A percentile compares a stretch with the other conserved stretches of the same genome.
Evolutionary conservation across 768 basidiomycete genomes (phyloP).

Genomic region (Peribolospora kevripleyi): DNA sequence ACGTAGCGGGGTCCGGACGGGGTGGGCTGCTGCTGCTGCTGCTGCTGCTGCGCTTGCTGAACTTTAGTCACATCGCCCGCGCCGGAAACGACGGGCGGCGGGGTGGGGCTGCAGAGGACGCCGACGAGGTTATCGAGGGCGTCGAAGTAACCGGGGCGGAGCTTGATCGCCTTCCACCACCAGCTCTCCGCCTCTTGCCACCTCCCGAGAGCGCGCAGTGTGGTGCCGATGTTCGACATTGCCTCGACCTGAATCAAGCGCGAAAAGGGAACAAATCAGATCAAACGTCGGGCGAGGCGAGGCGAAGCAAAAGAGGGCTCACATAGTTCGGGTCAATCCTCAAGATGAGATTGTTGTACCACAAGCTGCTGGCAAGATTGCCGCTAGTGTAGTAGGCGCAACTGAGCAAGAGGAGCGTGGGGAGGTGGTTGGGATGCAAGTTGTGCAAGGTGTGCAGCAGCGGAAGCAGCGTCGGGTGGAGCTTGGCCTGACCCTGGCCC

Average conservation of each 20-base stretch:
- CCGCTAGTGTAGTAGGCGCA: slow-evolving; percentile 22
- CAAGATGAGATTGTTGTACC: slow-evolving; percentile 19
- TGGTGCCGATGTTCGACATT: slow-evolving; percentile 25
- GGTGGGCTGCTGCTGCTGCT: not conserved
- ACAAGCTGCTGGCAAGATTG: slow-evolving; percentile 17
- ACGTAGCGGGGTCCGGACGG: slow-evolving; percentile 11
- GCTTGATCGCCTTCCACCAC: slow-evolving; percentile 24
- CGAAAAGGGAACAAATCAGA: not conserved
- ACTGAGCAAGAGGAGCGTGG: slow-evolving; percentile 20
- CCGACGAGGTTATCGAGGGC: slow-evolving; percentile 21
- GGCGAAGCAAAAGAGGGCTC: not conserved
- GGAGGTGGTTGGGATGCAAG: slow-evolving; percentile 19
- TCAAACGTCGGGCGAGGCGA: not conserved
- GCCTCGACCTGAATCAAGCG: slow-evolving; percentile 19
- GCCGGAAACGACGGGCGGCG: not conserved
- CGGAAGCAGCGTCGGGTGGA: slow-evolving; percentile 14
- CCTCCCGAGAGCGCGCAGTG: slow-evolving; percentile 19
- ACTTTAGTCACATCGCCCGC: not conserved
- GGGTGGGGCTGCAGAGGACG: slow-evolving; percentile 14
- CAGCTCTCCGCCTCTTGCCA: slow-evolving; percentile 20
- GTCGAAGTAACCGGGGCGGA: slow-evolving; percentile 12
- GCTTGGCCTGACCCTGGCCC: not conserved
- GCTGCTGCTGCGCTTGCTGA: not conserved
- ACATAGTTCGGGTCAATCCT: slow-evolving; percentile 15
- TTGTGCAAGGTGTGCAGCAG: slow-evolving; percentile 18